A percentile compares a stretch with the other conserved stretches of the same genome.
Conservation (phyloP, 257 asterid genomes). For the Solanum gracilifrons region DNA sequence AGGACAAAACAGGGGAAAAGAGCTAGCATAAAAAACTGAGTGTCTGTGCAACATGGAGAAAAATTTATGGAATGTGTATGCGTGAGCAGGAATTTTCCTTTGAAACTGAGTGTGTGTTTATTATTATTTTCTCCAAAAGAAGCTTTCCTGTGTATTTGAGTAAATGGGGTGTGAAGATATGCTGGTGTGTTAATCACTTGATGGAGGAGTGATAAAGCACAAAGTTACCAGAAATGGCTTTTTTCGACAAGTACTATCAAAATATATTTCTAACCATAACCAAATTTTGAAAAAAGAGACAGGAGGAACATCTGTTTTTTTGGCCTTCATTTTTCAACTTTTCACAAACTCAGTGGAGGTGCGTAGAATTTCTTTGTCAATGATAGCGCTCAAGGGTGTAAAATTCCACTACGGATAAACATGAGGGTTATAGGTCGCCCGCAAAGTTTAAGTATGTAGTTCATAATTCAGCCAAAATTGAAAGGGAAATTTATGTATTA, state of each 20-base stretch:
- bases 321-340: background rate
- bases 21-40: background rate
- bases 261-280: background rate
- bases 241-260: background rate
- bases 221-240: background rate
- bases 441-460: background rate
- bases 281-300: background rate
- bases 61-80: background rate
- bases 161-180: background rate
- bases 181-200: background rate
- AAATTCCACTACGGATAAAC: background rate
- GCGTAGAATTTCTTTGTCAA: background rate
- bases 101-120: background rate
- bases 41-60: background rate
- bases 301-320: background rate
- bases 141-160: background rate
- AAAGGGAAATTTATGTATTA: background rate
- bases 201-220: background rate
- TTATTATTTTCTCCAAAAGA: background rate
- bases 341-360: background rate
- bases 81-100: background rate
- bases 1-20: background rate
- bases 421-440: background rate
- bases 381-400: background rate
- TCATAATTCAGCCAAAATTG: background rate